Evolutionary conservation across 202 grass and related monocot genomes (phyloP), one percentile per base, ranked within the genome.

Genomic region (Tripidium arundinaceum): DNA sequence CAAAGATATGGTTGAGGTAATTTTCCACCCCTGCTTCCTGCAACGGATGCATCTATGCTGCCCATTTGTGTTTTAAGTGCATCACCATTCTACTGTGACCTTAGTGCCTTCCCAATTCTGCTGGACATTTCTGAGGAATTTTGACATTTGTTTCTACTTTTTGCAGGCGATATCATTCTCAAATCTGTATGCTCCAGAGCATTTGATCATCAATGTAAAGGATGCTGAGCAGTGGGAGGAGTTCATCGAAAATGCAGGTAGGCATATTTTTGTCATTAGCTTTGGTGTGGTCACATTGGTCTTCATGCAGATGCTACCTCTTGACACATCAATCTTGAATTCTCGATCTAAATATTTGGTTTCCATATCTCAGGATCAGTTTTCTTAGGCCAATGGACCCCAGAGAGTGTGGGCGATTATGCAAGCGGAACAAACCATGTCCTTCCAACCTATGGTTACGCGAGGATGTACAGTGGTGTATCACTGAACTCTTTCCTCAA

Each of bases 181-280:
- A 71, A 98, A 98, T 68, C 62, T 91, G 73, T 98, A 98, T 93
- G 92, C 95, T 58, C 95, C 95, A 75, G 92, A 98, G 79, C 95
- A 98, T 91, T 83, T 98, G 63, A 98, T 98, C 46, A 75, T 98
- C 42, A 98, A 98, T 77, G 95, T 93, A 11, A 78, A 91, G 74
- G 86, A 98, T 72, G 92, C 92, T 26, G 90, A 98, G 64, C 87
- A 69, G 57, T 98, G 92, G 95, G 95, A 93, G 81, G 82, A 84
- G 25, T 33, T 94, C 5, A 78, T 98, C 10, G 90, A 94, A 77
- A 98, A 98, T 81, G 92, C 90, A 83, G 95, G 95, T 98, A 89
- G 36, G 36, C 47, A 71, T 74, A 31, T 40, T 54, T 50, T 50
- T 66, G 1, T 40, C 43, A n/a, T 37, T 24, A 43, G 11, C 34